phyloP scores from a whole-genome alignment of 1,284 basidiomycete species.

The Baeospora myosura region DNA sequence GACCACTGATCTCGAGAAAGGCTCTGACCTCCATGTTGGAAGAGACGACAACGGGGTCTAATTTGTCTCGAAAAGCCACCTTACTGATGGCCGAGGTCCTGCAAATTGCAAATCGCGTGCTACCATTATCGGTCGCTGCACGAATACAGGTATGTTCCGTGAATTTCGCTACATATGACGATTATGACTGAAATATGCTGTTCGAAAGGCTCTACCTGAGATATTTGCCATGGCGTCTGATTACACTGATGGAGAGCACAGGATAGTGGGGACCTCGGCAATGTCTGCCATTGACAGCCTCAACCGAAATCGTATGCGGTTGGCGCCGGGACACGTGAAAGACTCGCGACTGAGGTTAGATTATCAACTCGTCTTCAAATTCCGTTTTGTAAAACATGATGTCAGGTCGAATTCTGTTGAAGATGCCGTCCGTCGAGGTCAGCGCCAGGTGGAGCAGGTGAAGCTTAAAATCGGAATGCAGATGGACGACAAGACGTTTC shows the following conservation, averaged over 20 bases:
- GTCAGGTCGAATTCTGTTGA: constrained; percentile 79
- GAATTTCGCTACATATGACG: neutral
- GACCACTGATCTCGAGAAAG: constrained; percentile 32
- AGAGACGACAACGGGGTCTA: constrained; percentile 62
- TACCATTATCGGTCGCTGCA: constrained; percentile 81
- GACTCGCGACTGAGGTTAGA: constrained; percentile 53
- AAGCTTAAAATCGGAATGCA: constrained; percentile 86
- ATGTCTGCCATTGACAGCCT: constrained; percentile 87
- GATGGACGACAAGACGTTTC: constrained; percentile 90
- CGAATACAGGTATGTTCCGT: constrained; percentile 61
- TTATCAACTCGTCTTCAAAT: constrained; percentile 7
- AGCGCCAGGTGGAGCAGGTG: constrained; percentile 84
- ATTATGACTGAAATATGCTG: neutral
- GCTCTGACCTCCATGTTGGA: constrained; percentile 80
- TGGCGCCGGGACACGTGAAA: constrained; percentile 49
- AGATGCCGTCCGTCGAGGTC: constrained; percentile 81
- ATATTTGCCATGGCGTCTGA: constrained; percentile 82
- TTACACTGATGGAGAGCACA: constrained; percentile 63
- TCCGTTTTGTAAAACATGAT: constrained; percentile 4
- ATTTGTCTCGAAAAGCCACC: constrained; percentile 80
- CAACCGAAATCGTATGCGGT: constrained; percentile 73
- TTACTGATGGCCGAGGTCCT: constrained; percentile 89
- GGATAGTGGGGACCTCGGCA: constrained; percentile 80
- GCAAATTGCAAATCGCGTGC: constrained; percentile 79
- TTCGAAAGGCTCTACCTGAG: constrained; percentile 66